Evolutionary conservation across 2,329 filamentous ascomycete genomes (phyloP).

Genomic region (Aspergillus fijiensis): DNA sequence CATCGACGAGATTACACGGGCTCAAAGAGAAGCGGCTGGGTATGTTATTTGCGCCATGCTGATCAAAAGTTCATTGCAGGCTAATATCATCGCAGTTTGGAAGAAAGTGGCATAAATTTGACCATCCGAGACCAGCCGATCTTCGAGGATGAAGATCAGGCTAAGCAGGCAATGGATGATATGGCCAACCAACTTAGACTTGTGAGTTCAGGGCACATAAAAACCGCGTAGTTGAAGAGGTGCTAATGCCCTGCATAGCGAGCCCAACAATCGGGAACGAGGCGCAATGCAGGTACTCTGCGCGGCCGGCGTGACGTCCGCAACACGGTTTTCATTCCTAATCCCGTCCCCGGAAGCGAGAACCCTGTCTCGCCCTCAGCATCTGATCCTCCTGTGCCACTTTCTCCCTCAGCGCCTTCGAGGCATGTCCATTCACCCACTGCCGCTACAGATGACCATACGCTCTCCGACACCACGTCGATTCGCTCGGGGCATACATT

Average conservation of each 20-base stretch:
- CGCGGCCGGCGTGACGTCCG: conserved; percentile 87
- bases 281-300: conserved; percentile 71
- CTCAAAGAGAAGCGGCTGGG: conserved; percentile 46
- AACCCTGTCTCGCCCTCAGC: conserved; percentile 26
- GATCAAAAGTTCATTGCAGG: background rate
- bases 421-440: conserved; percentile 50
- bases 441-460: conserved; percentile 62
- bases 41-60: conserved; percentile 23
- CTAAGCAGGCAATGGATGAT: conserved; percentile 49
- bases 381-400: conserved; percentile 28
- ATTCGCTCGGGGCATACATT: conserved; percentile 84
- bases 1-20: conserved; percentile 46
- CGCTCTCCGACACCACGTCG: conserved; percentile 81
- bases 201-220: conserved; percentile 29
- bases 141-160: conserved; percentile 50
- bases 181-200: conserved; percentile 51
- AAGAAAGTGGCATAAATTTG: conserved; percentile 47
- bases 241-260: conserved; percentile 34
- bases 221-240: background rate
- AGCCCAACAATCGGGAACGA: conserved; percentile 54
- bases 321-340: conserved; percentile 81
- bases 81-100: conserved; percentile 33
- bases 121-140: conserved; percentile 52
- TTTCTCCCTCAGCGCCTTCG: conserved; percentile 37
- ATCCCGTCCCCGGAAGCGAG: conserved; percentile 39